A percentile compares a stretch with the other conserved stretches of the same genome.
phyloP scores from a whole-genome alignment of 176 grass and related monocot genomes.

The Rhynchospora pubera region DNA sequence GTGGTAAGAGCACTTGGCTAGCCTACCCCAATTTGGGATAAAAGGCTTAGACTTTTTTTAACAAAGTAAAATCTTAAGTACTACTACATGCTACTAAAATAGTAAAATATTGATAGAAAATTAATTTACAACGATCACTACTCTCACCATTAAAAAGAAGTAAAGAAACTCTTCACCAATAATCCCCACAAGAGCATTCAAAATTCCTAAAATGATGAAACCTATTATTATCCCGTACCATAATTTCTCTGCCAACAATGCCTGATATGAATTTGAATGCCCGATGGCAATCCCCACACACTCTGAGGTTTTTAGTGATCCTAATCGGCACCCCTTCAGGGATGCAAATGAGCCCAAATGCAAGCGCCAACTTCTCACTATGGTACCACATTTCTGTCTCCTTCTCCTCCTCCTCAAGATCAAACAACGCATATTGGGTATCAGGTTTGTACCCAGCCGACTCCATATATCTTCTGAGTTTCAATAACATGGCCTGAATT shows the following conservation, averaged over 20 bases:
- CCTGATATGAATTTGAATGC: constrained; percentile 81
- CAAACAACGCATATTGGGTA: constrained; percentile 55
- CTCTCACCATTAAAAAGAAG: not conserved
- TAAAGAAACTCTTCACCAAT: constrained; percentile 41
- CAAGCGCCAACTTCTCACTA: constrained; percentile 83
- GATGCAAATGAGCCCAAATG: constrained; percentile 73
- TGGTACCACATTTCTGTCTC: constrained; percentile 79
- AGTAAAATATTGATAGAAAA: too few species aligned
- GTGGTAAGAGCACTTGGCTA: too few species aligned
- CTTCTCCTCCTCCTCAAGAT: constrained; percentile 92
- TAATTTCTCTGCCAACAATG: constrained; percentile 58
- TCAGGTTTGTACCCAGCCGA: constrained; percentile 63
- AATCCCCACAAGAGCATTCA: constrained; percentile 70
- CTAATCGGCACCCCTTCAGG: constrained; percentile 50
- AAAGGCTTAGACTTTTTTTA: too few species aligned
- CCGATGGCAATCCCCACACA: constrained; percentile 66
- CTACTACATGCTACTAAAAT: too few species aligned
- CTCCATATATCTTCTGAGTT: constrained; percentile 57
- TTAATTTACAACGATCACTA: not conserved
- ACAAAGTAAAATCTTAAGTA: too few species aligned
- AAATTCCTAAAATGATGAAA: constrained; percentile 79
- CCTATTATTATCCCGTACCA: constrained; percentile 76
- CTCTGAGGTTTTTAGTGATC: constrained; percentile 73
- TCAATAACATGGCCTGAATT: constrained; percentile 51
- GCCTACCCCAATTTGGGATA: too few species aligned